Evolutionary conservation across 108 stramenopile species (phyloP).

Genomic region (Seminavis robusta): DNA sequence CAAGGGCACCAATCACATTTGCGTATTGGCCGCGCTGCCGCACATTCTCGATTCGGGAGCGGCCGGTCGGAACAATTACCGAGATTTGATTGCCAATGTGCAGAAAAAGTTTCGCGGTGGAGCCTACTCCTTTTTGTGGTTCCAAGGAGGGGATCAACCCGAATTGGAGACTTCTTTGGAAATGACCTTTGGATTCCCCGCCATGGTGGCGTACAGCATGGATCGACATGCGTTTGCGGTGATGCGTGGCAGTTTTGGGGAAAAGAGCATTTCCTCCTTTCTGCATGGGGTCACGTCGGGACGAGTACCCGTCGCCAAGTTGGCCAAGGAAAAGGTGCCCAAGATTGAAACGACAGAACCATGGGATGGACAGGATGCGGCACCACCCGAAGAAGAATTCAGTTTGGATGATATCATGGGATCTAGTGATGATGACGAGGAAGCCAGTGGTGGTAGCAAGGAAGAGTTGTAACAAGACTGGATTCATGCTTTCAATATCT

Average conservation of each 20-base stretch:
- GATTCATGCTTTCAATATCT: too few relatives aligned
- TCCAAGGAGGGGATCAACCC: slow-evolving; percentile 35
- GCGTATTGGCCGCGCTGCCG: slow-evolving; percentile 32
- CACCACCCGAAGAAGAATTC: slow-evolving; percentile 25
- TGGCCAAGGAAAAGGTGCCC: slow-evolving; percentile 5
- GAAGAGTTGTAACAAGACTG: too few relatives aligned
- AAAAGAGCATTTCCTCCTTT: slow-evolving; percentile 22
- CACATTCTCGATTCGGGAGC: slow-evolving; percentile 37
- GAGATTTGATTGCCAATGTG: slow-evolving; percentile 10
- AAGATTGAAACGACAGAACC: slow-evolving; percentile 14
- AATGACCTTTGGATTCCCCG: slow-evolving; percentile 38
- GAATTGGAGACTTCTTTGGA: slow-evolving; percentile 25
- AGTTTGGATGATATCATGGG: slow-evolving; percentile 31
- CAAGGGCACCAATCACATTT: slow-evolving; percentile 27
- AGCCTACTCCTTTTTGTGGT: slow-evolving; percentile 32
- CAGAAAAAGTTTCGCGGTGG: slow-evolving; percentile 14
- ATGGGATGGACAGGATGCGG: slow-evolving; percentile 39
- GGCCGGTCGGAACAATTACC: slow-evolving; percentile 23
- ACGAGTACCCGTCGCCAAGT: slow-evolving; percentile 19
- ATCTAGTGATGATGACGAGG: slow-evolving; percentile 17
- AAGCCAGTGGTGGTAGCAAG: too few relatives aligned
- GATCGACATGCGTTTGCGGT: slow-evolving; percentile 28
- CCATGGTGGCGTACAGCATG: slow-evolving; percentile 25
- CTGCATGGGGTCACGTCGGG: slow-evolving; percentile 25
- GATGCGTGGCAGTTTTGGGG: slow-evolving; percentile 13